phyloP scores from a whole-genome alignment of 106 monocot species.

The Posidonia australis region DNA sequence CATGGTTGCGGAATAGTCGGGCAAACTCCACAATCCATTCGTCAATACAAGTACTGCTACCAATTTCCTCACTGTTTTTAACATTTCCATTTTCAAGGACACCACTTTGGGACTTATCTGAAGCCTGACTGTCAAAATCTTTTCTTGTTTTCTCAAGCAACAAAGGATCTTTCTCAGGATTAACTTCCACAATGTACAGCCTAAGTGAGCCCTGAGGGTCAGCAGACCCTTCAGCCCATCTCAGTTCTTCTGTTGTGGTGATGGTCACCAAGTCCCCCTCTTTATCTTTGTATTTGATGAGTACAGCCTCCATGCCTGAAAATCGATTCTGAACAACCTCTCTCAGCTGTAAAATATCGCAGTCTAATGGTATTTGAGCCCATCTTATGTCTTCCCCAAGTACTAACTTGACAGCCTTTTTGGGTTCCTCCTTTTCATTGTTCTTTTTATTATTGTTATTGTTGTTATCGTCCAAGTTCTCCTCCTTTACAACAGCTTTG shows the following conservation, averaged over 20 bases:
- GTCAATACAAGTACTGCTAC: conserved; percentile 31
- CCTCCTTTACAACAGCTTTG: conserved; percentile 13
- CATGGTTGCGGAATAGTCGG: conserved; percentile 66
- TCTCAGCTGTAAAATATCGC: conserved; percentile 44
- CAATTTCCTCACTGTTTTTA: conserved; percentile 18
- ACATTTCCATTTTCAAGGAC: conserved; percentile 31
- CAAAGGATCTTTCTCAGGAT: conserved; percentile 60
- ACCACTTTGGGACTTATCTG: conserved; percentile 17
- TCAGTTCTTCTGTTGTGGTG: conserved; percentile 68
- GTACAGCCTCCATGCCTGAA: conserved; percentile 54
- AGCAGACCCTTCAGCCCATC: conserved; percentile 60
- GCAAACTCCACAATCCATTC: conserved; percentile 90
- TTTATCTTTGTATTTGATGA: conserved; percentile 79
- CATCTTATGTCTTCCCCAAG: conserved; percentile 88
- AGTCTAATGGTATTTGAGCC: conserved; percentile 51
- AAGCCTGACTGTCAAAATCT: conserved; percentile 6
- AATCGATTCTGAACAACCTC: conserved; percentile 55
- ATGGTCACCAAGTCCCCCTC: conserved; percentile 96
- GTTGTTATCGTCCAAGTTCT: background rate
- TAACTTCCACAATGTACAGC: conserved; percentile 61
- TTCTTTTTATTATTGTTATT: background rate
- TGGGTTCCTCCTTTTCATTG: conserved; percentile 23
- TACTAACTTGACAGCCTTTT: conserved; percentile 50
- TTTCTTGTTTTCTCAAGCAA: conserved; percentile 35
- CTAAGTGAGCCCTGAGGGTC: conserved; percentile 53